phyloP scores from a whole-genome alignment of 257 asterid genomes.

The Primulina tabacum region DNA sequence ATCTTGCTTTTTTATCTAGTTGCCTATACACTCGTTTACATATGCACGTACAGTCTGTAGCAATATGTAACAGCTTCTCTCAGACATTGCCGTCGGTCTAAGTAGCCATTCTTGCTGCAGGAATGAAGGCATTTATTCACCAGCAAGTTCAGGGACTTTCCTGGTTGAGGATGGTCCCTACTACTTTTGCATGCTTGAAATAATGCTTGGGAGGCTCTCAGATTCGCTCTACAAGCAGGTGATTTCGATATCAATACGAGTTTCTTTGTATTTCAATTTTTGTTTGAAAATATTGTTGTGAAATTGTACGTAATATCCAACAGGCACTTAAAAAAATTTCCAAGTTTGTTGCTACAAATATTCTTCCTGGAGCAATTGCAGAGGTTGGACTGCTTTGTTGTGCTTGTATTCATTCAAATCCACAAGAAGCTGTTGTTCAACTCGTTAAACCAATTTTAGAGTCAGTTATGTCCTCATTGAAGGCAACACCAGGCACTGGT shows the following conservation, averaged over 20 bases:
- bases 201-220: conserved; percentile 91
- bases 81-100: conserved; percentile 25
- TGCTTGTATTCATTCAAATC: conserved; percentile 94
- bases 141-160: conserved; percentile 83
- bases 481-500: conserved; percentile 74
- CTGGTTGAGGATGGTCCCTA: conserved; percentile 94
- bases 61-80: conserved; percentile 22
- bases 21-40: conserved; percentile 10
- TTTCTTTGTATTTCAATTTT: conserved; percentile 13
- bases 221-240: conserved; percentile 89
- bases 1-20: conserved; percentile 26
- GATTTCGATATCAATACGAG: conserved; percentile 19
- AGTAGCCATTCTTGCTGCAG: conserved; percentile 47
- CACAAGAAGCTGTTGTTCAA: conserved; percentile 78
- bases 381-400: conserved; percentile 97
- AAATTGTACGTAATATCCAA: conserved; percentile 26
- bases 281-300: conserved; percentile 22
- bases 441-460: conserved; percentile 77
- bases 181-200: conserved; percentile 93
- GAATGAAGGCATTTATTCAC: conserved; percentile 74
- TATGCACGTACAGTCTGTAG: conserved; percentile 19
- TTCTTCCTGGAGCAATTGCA: conserved; percentile 98
- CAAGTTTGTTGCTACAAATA: conserved; percentile 82
- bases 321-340: conserved; percentile 91
- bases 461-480: conserved; percentile 68